Percentiles rank a stretch among this genome's conserved stretches.
Evolutionary conservation across 768 basidiomycete genomes (phyloP).

Genomic region (Amanita polypyramis): DNA sequence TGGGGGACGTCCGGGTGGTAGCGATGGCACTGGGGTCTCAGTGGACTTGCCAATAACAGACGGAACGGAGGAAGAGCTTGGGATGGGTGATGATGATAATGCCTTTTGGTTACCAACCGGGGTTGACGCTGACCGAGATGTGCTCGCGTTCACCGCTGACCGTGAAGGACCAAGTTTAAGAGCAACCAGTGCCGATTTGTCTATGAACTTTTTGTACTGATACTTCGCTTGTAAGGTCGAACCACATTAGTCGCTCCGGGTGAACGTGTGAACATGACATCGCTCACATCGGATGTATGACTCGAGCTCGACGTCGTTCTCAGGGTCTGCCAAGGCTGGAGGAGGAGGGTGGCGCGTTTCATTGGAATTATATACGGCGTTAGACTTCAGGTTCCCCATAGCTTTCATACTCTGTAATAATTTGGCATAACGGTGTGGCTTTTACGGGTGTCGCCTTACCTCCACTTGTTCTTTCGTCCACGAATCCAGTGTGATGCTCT

Average conservation of each 20-base stretch:
- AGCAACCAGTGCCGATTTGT: conserved; percentile 34
- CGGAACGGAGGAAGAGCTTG: conserved; percentile 9
- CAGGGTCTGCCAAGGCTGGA: conserved; percentile 63
- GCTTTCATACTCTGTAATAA: conserved; percentile 56
- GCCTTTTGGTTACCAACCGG: background rate
- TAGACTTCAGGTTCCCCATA: conserved; percentile 76
- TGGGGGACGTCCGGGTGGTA: conserved; percentile 10
- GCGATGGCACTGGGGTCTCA: conserved; percentile 11
- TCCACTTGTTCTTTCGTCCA: conserved; percentile 89
- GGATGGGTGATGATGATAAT: conserved; percentile 9
- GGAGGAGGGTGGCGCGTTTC: conserved; percentile 77
- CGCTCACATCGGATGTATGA: conserved; percentile 75
- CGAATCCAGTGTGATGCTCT: conserved; percentile 80
- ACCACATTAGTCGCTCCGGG: background rate
- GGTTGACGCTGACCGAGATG: conserved; percentile 11
- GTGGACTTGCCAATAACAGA: conserved; percentile 6
- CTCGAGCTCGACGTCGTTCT: conserved; percentile 86
- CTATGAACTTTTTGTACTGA: conserved; percentile 61
- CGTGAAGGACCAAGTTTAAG: conserved; percentile 36
- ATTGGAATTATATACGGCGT: conserved; percentile 73
- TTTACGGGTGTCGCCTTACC: conserved; percentile 29
- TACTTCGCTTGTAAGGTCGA: conserved; percentile 49
- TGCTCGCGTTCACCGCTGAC: conserved; percentile 19
- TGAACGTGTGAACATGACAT: conserved; percentile 3
- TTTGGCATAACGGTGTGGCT: background rate